A percentile compares a stretch with the other conserved stretches of the same genome.
Conservation (phyloP, 106 monocot genomes). For the Amphibolis antarctica region DNA sequence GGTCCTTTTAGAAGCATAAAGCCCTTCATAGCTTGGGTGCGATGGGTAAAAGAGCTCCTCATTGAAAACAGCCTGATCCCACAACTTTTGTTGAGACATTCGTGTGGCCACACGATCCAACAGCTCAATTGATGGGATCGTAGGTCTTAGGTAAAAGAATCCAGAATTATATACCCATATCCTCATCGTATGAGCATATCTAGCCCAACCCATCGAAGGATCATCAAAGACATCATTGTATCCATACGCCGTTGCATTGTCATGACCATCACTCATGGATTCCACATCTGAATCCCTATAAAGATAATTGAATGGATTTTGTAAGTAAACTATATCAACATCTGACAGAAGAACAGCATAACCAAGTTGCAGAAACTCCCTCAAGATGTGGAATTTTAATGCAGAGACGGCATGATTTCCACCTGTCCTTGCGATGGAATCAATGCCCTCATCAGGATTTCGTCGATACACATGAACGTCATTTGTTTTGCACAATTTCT, state of each 20-base stretch:
- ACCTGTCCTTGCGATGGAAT: conserved; percentile 55
- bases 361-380: conserved; percentile 92
- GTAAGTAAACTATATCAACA: conserved; percentile 82
- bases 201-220: conserved; percentile 77
- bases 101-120: conserved; percentile 78
- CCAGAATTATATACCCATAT: conserved; percentile 99
- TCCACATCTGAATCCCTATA: conserved; percentile 85
- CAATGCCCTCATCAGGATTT: conserved; percentile 51
- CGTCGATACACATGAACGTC: conserved; percentile 75
- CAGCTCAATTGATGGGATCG: conserved; percentile 77
- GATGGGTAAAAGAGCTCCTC: conserved; percentile 87
- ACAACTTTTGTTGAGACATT: conserved; percentile 34
- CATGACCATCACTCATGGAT: conserved; percentile 94
- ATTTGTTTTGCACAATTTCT: conserved; percentile 58
- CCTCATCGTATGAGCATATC: conserved; percentile 58
- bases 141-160: conserved; percentile 87
- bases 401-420: conserved; percentile 91
- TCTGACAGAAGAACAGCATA: conserved; percentile 92
- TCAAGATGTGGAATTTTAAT: conserved; percentile 70
- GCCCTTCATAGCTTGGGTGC: conserved; percentile 75
- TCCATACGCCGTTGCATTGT: conserved; percentile 83
- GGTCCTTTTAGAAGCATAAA: conserved; percentile 71
- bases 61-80: conserved; percentile 98
- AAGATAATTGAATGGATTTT: conserved; percentile 85
- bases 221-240: conserved; percentile 76